Evolutionary conservation across 495 filamentous ascomycete species (phyloP).

Genomic region (Aspergillus saccharolyticus): DNA sequence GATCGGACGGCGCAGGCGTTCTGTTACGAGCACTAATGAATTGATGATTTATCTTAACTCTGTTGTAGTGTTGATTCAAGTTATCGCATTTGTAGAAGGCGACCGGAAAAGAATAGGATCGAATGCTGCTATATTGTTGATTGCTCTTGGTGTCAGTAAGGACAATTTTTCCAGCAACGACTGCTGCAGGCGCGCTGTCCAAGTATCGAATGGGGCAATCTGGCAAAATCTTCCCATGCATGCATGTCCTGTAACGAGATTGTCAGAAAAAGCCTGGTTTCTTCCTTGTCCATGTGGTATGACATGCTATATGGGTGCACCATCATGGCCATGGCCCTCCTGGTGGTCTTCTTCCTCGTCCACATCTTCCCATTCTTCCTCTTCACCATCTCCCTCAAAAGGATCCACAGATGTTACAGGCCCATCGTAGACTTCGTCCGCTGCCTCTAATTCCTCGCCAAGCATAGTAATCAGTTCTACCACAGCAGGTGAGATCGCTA

Average conservation of each 20-base stretch:
- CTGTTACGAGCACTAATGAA: not conserved
- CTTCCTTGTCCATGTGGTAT: not conserved
- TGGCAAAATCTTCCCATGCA: not conserved
- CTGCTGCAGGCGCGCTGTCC: too few species aligned
- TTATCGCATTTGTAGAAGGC: not conserved
- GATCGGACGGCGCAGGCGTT: not conserved
- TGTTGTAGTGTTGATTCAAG: not conserved
- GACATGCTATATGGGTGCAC: not conserved
- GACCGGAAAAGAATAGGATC: not conserved
- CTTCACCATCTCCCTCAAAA: slow-evolving; percentile 1
- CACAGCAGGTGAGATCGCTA: slow-evolving; percentile 23
- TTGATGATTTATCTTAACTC: not conserved
- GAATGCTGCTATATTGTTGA: not conserved
- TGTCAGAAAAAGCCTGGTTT: not conserved
- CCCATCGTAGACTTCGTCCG: slow-evolving; percentile 8
- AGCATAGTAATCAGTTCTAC: slow-evolving; percentile 31
- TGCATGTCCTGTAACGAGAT: not conserved
- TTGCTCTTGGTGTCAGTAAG: not conserved
- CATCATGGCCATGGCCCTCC: not conserved
- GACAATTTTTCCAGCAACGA: not conserved
- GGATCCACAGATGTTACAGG: not conserved
- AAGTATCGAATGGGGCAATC: not conserved
- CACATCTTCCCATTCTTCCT: slow-evolving; percentile 3
- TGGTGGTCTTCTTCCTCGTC: slow-evolving; percentile 5
- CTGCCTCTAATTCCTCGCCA: slow-evolving; percentile 19